Conservation (phyloP, 495 filamentous ascomycete species). For the Apodospora peruviana region DNA sequence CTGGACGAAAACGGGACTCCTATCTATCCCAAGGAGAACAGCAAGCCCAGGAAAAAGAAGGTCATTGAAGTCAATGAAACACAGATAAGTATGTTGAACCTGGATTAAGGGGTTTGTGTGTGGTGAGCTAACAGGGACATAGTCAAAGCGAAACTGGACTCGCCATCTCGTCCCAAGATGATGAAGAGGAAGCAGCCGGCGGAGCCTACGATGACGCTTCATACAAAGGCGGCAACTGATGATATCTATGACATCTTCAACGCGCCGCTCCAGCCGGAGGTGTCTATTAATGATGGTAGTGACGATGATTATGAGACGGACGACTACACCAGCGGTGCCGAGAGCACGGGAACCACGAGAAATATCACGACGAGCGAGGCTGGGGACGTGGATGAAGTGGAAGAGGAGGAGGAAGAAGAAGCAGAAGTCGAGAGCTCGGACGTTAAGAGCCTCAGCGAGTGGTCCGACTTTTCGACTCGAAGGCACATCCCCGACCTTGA, state of each 20-base stretch:
- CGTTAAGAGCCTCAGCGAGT: conserved; percentile 66
- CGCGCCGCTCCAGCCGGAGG: conserved; percentile 62
- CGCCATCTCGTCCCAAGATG: conserved; percentile 71
- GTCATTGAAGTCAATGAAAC: conserved; percentile 74
- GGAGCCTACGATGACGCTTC: conserved; percentile 94
- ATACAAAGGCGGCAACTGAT: conserved; percentile 90
- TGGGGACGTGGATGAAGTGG: conserved; percentile 29
- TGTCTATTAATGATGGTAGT: conserved; percentile 39
- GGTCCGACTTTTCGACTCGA: conserved; percentile 77
- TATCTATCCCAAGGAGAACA: conserved; percentile 23
- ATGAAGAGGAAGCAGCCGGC: conserved; percentile 58
- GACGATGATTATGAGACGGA: conserved; percentile 64
- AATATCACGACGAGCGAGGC: conserved; percentile 47
- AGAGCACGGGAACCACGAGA: conserved; percentile 71
- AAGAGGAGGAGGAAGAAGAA: conserved; percentile 46
- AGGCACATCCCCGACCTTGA: conserved; percentile 58
- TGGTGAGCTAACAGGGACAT: conserved; percentile 16
- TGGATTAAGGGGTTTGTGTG: background rate
- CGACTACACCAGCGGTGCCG: conserved; percentile 75
- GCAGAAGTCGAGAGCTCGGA: conserved; percentile 44
- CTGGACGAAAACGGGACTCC: conserved; percentile 49
- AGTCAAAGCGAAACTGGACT: conserved; percentile 92
- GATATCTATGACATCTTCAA: conserved; percentile 98
- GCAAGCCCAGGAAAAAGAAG: conserved; percentile 58
- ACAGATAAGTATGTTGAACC: conserved; percentile 63